Evolutionary conservation across 225 moss, liverwort and hornwort species (phyloP).

Genomic region (Antitrichia curtipendula): DNA sequence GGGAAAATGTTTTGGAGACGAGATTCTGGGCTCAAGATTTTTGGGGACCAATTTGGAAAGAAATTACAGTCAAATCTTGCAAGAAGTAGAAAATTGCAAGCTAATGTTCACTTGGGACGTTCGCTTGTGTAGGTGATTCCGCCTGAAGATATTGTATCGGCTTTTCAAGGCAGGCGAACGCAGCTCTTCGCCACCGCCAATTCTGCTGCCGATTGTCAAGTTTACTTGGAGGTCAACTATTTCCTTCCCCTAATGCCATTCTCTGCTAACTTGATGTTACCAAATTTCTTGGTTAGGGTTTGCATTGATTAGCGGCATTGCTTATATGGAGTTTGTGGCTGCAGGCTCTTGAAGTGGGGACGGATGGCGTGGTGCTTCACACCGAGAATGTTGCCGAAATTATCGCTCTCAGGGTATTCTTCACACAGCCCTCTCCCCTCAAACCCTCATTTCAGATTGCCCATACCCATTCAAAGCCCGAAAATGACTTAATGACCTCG

Average conservation of each 20-base stretch:
- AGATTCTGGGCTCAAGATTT: neutral
- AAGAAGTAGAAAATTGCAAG: neutral
- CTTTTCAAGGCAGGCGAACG: conserved; percentile 75
- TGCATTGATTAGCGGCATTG: neutral
- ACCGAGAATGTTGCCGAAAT: conserved; percentile 30
- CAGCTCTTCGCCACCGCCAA: conserved; percentile 69
- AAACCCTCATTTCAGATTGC: neutral
- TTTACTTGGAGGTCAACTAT: conserved; percentile 40
- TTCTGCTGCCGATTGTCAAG: conserved; percentile 62
- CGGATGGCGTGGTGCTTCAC: conserved; percentile 41
- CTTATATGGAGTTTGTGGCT: neutral
- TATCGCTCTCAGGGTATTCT: conserved; percentile 17
- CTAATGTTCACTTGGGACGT: neutral
- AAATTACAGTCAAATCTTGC: too few relatives aligned
- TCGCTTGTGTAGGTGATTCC: conserved; percentile 53
- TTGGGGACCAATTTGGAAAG: neutral
- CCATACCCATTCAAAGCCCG: neutral
- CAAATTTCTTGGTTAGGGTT: neutral
- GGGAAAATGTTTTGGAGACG: neutral
- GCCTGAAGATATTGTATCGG: conserved; percentile 73
- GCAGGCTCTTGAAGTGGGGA: conserved; percentile 42
- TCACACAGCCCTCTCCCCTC: neutral
- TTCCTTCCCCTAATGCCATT: neutral
- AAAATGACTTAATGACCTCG: neutral
- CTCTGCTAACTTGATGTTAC: neutral